Evolutionary conservation across 179 eudicot species (phyloP).

Genomic region (Silene noctiflora): DNA sequence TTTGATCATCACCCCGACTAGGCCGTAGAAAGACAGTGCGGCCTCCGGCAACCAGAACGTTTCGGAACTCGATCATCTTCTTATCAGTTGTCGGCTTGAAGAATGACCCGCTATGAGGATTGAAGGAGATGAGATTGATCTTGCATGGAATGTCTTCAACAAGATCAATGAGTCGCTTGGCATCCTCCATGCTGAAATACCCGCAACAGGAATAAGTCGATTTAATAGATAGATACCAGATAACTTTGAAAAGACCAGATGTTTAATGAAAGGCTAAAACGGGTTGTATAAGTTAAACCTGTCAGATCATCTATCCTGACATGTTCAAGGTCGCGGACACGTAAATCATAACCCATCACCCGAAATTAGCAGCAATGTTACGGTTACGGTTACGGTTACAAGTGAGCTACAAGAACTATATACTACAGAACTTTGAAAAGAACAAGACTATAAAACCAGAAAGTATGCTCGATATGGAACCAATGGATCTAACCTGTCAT

Average conservation of each 20-base stretch:
- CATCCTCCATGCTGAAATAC: slow-evolving; percentile 77
- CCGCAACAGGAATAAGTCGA: neutral
- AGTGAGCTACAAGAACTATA: neutral
- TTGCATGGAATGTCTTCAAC: slow-evolving; percentile 93
- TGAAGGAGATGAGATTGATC: slow-evolving; percentile 87
- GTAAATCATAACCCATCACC: neutral
- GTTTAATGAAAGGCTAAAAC: neutral
- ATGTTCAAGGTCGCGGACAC: neutral
- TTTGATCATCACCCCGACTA: slow-evolving; percentile 91
- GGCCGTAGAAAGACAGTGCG: slow-evolving; percentile 60
- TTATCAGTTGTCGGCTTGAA: slow-evolving; percentile 71
- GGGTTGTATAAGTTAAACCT: neutral
- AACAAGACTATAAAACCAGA: neutral
- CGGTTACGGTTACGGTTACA: neutral
- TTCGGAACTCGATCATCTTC: slow-evolving; percentile 82
- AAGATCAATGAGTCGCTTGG: slow-evolving; percentile 72
- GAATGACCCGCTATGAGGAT: slow-evolving; percentile 75
- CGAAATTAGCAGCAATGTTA: neutral
- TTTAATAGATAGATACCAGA: neutral
- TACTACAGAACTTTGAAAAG: neutral
- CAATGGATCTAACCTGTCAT: slow-evolving; percentile 69
- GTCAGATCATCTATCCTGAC: neutral
- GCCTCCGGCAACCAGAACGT: slow-evolving; percentile 71
- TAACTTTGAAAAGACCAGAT: neutral
- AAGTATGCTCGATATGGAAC: slow-evolving; percentile 6